phyloP scores from a whole-genome alignment of 495 filamentous ascomycete genomes.

The Hypoxylon subgilvum region DNA sequence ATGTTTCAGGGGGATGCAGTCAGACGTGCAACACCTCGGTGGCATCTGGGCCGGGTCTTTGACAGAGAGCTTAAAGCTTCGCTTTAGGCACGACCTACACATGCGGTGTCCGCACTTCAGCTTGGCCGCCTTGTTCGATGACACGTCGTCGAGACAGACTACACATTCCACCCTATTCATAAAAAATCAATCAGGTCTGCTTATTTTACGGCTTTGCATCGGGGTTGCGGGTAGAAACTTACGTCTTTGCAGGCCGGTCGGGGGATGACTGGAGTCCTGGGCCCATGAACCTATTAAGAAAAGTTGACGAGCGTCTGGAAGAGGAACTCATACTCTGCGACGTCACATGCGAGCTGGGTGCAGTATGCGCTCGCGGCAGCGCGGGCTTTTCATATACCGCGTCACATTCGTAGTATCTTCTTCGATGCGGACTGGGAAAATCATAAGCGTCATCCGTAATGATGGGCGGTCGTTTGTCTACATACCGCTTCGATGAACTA shows the following conservation, averaged over 20 bases:
- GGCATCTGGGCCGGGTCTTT: conserved; percentile 81
- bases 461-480: neutral
- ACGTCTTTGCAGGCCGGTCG: conserved; percentile 45
- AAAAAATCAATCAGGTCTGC: conserved; percentile 31
- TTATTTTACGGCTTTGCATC: neutral
- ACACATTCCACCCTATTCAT: conserved; percentile 68
- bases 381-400: conserved; percentile 35
- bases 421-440: conserved; percentile 30
- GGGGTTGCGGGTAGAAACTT: conserved; percentile 29
- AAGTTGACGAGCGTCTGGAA: conserved; percentile 43
- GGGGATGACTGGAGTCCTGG: conserved; percentile 34
- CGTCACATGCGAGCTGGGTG: conserved; percentile 44
- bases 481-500: conserved; percentile 49
- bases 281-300: conserved; percentile 44
- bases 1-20: conserved; percentile 73
- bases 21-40: conserved; percentile 73
- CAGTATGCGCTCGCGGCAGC: conserved; percentile 45
- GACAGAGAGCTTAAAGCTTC: conserved; percentile 73
- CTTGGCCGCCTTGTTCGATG: conserved; percentile 65
- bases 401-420: conserved; percentile 50
- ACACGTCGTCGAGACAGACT: conserved; percentile 68
- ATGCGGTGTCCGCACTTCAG: conserved; percentile 78
- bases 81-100: conserved; percentile 75
- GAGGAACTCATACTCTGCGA: conserved; percentile 50
- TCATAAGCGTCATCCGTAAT: conserved; percentile 24